Conservation (phyloP, 768 basidiomycete genomes). For the Boletus tylopilopsis region DNA sequence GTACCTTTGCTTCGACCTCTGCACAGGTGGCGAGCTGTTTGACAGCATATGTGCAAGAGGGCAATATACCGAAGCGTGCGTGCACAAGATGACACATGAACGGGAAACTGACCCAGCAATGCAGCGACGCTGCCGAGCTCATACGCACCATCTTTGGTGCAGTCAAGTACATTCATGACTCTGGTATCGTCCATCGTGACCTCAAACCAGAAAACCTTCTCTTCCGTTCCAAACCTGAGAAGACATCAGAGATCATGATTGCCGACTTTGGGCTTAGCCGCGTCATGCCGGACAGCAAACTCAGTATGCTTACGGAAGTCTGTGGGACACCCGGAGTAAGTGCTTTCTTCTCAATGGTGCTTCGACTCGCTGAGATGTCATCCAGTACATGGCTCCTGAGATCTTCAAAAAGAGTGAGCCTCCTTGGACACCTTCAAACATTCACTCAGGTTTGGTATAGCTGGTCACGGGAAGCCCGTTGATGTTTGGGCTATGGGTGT, state of each 20-base stretch:
- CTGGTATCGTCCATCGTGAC: constrained; percentile 94
- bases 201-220: constrained; percentile 97
- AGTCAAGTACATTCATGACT: constrained; percentile 87
- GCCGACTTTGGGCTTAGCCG: constrained; percentile 95
- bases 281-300: constrained; percentile 87
- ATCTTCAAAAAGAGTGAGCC: constrained; percentile 85
- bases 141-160: constrained; percentile 83
- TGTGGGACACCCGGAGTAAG: constrained; percentile 89
- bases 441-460: constrained; percentile 32
- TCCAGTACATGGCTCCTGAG: constrained; percentile 91
- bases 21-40: constrained; percentile 97
- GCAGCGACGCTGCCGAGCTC: constrained; percentile 84
- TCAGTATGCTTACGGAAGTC: constrained; percentile 86
- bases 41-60: constrained; percentile 98
- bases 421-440: background rate
- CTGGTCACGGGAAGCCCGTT: constrained; percentile 92
- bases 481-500: constrained; percentile 99
- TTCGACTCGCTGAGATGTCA: constrained; percentile 3
- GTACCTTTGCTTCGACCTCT: constrained; percentile 93
- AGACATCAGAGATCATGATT: constrained; percentile 90
- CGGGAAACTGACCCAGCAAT: constrained; percentile 25
- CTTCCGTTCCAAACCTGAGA: constrained; percentile 82
- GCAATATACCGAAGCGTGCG: constrained; percentile 91
- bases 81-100: constrained; percentile 6
- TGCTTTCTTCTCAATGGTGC: constrained; percentile 8